phyloP scores from a whole-genome alignment of 2,329 filamentous ascomycete species.

The Neoscytalidium dimidiatum region DNA sequence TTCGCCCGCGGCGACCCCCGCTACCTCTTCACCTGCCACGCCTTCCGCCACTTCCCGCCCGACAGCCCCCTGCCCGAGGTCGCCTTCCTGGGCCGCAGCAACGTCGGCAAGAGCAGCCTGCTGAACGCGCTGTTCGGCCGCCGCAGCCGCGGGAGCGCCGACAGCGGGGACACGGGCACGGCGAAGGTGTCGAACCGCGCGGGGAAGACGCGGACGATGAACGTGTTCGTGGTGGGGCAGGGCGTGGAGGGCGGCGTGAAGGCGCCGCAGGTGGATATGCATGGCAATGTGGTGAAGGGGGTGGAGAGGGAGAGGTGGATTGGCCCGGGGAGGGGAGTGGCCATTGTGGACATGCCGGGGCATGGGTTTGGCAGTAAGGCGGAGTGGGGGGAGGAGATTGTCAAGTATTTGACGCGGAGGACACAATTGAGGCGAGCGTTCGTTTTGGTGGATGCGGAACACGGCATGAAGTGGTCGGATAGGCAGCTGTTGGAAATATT shows the following conservation, averaged over 20 bases:
- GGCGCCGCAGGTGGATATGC: conserved; percentile 5
- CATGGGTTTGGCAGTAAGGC: conserved; percentile 64
- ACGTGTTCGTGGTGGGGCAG: conserved; percentile 59
- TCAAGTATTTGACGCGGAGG: conserved; percentile 66
- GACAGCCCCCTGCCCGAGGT: conserved; percentile 59
- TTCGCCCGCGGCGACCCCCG: conserved; percentile 48
- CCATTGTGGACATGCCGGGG: conserved; percentile 69
- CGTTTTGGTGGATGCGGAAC: conserved; percentile 63
- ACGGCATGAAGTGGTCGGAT: conserved; percentile 66
- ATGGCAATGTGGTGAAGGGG: background rate
- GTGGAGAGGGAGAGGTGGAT: conserved; percentile 36
- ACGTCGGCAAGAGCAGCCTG: conserved; percentile 69
- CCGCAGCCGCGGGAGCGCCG: conserved; percentile 26
- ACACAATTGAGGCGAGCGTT: conserved; percentile 66
- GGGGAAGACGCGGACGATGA: conserved; percentile 66
- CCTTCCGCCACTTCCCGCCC: conserved; percentile 61
- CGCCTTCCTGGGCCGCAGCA: conserved; percentile 68
- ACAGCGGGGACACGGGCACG: conserved; percentile 40
- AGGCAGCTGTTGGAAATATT: conserved; percentile 58
- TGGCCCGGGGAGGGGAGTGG: conserved; percentile 48
- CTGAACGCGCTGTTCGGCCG: conserved; percentile 62
- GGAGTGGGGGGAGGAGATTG: conserved; percentile 67
- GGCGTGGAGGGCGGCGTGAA: conserved; percentile 13
- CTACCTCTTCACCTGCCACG: conserved; percentile 61
- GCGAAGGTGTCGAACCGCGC: conserved; percentile 55